Evolutionary conservation across 805 yeast genomes (phyloP), one percentile per base, ranked within the genome.

Genomic region (Dipodascopsis tothii): DNA sequence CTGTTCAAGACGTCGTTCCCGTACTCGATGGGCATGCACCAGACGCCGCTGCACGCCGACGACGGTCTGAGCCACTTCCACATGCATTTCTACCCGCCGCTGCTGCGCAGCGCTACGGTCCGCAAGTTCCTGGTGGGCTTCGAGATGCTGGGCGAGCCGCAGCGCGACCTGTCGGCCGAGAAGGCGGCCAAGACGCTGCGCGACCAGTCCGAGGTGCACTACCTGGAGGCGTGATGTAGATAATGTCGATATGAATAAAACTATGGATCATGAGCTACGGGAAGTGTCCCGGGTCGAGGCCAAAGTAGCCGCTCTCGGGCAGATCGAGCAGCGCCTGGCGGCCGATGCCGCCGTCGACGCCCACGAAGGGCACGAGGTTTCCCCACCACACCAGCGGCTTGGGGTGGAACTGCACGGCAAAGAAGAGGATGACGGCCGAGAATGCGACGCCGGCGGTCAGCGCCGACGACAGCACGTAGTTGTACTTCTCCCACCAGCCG

Each of bases 21-120:
- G 2, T 82, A 81, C 62, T 80, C 86, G 0, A 81, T 82, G 88
- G 90, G 90, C 14, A 62, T 82, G 16, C 90, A 81, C 62, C 90
- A 82, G 62, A 81, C 85, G 5, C 84, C 83, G 36, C 67, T 79
- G 30, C 65, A 67, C 39, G 48, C 47, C n/a, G 43, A 46, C 11
- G 44, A 40, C 5, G 54, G 46, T 3, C 60, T 73, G 16, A 64
- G 65, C 51, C 77, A 75, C 66, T 76, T 82, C 60, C 84, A 81
- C 54, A 75, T 81, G 73, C 86, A 81, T 61, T 81, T 81, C 63
- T 81, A 82, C 59, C 88, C 90, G 35, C 90, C 90, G 5, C 67
- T 81, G 52, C 68, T 81, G 54, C 70, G 88, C 48, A 75, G 82
- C 6, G 86, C 90, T 16, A 76, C 86, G 0, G 86, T 81, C 11